These are phyloP conservation scores for Musa itinerans DNA, from an alignment of 176 grass and related monocot species.

Conservation along the genomic window DNA sequence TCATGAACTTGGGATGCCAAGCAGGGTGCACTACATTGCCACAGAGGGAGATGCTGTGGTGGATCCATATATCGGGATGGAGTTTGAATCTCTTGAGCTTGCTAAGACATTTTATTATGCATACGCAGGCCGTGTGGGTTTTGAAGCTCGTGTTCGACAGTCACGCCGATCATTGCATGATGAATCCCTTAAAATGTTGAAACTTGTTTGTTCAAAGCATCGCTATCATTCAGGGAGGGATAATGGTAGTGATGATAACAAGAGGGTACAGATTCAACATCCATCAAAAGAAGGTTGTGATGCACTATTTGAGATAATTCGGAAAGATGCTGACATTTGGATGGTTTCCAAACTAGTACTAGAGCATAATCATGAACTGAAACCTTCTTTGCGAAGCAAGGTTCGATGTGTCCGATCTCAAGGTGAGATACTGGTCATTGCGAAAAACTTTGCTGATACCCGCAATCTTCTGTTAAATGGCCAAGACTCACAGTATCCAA, in stretches of 20 bases:
- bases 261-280: slow-evolving; percentile 39
- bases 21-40: slow-evolving; percentile 68
- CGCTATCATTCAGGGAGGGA: slow-evolving; percentile 79
- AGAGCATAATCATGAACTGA: slow-evolving; percentile 80
- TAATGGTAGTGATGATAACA: slow-evolving; percentile 39
- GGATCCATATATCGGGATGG: slow-evolving; percentile 74
- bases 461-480: slow-evolving; percentile 69
- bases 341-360: slow-evolving; percentile 70
- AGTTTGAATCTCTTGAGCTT: slow-evolving; percentile 63
- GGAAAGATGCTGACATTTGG: slow-evolving; percentile 75
- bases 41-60: slow-evolving; percentile 50
- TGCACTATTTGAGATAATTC: slow-evolving; percentile 87
- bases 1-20: slow-evolving; percentile 65
- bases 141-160: slow-evolving; percentile 80
- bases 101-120: slow-evolving; percentile 92
- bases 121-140: slow-evolving; percentile 64
- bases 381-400: slow-evolving; percentile 39
- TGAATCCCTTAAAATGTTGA: slow-evolving; percentile 92
- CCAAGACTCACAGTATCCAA: slow-evolving; percentile 39
- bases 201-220: slow-evolving; percentile 94
- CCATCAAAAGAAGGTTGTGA: slow-evolving; percentile 50
- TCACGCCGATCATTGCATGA: slow-evolving; percentile 67
- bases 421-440: slow-evolving; percentile 84
- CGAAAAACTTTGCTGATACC: slow-evolving; percentile 95
- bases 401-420: slow-evolving; percentile 87